Conservation (phyloP, 2,329 filamentous ascomycete species). For the Fusarium camptoceras region DNA sequence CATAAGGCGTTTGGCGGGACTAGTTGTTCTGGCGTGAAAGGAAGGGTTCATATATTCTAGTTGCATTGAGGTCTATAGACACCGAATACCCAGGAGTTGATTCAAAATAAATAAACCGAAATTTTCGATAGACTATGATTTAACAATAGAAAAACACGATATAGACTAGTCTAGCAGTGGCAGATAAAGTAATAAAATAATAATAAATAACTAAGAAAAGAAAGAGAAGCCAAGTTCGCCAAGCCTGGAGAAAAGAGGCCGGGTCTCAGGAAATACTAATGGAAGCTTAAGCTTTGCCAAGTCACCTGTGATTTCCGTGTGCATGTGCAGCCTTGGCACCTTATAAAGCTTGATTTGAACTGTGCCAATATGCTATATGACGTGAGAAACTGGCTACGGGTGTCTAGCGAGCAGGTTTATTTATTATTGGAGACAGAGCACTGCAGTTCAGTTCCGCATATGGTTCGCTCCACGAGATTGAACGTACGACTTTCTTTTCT, state of each 20-base stretch:
- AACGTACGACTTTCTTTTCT: not conserved
- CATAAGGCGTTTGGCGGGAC: constrained; percentile 34
- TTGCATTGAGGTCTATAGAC: constrained; percentile 39
- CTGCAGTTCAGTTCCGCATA: not conserved
- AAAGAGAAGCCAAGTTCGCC: constrained; percentile 21
- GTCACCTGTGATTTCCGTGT: constrained; percentile 30
- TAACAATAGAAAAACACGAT: not conserved
- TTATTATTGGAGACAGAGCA: not conserved
- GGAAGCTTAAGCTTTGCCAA: constrained; percentile 50
- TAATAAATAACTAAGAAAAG: not conserved
- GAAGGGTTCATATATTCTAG: constrained; percentile 17
- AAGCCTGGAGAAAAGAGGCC: constrained; percentile 40
- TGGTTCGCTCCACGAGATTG: not conserved
- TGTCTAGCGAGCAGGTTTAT: constrained; percentile 4
- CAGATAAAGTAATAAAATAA: not conserved
- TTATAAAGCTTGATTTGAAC: constrained; percentile 38
- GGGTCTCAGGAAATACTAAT: constrained; percentile 34
- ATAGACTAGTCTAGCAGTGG: not conserved
- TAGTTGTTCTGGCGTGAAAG: constrained; percentile 23
- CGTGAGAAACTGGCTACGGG: constrained; percentile 6
- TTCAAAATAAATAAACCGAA: not conserved
- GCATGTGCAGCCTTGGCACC: constrained; percentile 42
- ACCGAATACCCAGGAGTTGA: constrained; percentile 46
- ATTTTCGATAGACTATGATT: not conserved
- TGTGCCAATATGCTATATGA: constrained; percentile 22